Evolutionary conservation across 2,329 filamentous ascomycete species (phyloP).

Genomic region (Talaromyces sp.): DNA sequence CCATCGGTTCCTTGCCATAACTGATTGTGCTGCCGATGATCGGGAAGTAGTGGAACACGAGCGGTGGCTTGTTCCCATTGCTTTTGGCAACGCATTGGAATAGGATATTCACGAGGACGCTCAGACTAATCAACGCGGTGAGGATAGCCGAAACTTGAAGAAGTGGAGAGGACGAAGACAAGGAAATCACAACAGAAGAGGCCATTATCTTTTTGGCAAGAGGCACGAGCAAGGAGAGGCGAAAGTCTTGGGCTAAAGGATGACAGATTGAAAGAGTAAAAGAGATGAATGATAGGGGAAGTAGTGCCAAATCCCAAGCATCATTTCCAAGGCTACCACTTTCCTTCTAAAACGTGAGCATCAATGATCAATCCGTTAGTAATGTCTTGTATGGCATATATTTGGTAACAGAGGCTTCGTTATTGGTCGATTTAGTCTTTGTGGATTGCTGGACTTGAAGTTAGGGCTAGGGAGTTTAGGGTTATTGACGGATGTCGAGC

Average conservation of each 20-base stretch:
- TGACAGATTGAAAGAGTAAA: background rate
- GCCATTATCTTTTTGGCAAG: background rate
- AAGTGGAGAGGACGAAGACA: background rate
- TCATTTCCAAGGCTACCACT: background rate
- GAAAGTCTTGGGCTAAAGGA: background rate
- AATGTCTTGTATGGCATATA: background rate
- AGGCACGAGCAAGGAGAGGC: background rate
- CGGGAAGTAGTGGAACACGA: constrained; percentile 79
- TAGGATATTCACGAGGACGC: constrained; percentile 47
- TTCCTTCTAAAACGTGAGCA: background rate
- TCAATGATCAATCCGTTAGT: background rate
- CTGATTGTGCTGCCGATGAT: constrained; percentile 44
- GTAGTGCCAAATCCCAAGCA: background rate
- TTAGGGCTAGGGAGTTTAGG: constrained; percentile 1
- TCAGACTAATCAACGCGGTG: background rate
- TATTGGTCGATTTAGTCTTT: background rate
- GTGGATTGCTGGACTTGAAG: background rate
- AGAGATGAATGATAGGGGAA: background rate
- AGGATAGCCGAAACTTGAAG: background rate
- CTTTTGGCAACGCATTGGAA: constrained; percentile 45
- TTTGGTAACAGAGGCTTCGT: background rate
- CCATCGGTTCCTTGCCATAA: constrained; percentile 61
- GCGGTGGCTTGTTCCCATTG: constrained; percentile 68
- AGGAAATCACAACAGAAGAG: background rate
- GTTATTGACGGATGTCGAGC: background rate